These are phyloP conservation scores for Tricharina praecox DNA, from an alignment of 495 filamentous ascomycete genomes.

Conservation along the genomic window DNA sequence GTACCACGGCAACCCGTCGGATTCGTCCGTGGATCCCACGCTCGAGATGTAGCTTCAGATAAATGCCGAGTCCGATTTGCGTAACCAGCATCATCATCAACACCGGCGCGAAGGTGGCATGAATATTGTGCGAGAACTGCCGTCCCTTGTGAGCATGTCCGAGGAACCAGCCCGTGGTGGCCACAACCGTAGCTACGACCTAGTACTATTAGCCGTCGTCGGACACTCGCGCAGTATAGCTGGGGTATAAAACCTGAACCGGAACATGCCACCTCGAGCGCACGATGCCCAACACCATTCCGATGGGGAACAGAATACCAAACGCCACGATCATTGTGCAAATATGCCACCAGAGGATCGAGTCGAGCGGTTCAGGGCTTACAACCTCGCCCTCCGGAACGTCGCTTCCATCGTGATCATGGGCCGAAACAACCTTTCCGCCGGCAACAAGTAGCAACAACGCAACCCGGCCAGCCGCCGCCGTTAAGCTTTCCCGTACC, in stretches of 20 bases:
- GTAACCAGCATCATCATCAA: constrained; percentile 60
- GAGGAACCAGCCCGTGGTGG: constrained; percentile 46
- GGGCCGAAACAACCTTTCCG: constrained; percentile 30
- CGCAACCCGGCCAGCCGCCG: too few relatives aligned
- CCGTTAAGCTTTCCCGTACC: too few relatives aligned
- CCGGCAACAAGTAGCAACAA: not conserved
- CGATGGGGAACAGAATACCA: constrained; percentile 79
- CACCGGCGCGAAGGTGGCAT: constrained; percentile 60
- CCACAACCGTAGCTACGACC: constrained; percentile 43
- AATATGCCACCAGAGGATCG: constrained; percentile 85
- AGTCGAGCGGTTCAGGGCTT: constrained; percentile 73
- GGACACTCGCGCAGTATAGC: too few relatives aligned
- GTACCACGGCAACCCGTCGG: constrained; percentile 49
- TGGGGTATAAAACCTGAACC: too few relatives aligned
- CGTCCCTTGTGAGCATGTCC: constrained; percentile 81
- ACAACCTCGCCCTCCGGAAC: constrained; percentile 60
- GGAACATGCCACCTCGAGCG: constrained; percentile 92
- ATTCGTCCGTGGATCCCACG: constrained; percentile 66
- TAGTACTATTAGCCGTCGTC: too few relatives aligned
- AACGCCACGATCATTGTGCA: constrained; percentile 73
- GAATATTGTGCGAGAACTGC: constrained; percentile 69
- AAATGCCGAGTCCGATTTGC: constrained; percentile 69
- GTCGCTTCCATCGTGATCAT: constrained; percentile 58
- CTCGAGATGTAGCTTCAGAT: constrained; percentile 76
- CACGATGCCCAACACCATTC: constrained; percentile 83